Conservation (phyloP, 805 yeast species). For the Teunomyces barrocoloradensis region DNA sequence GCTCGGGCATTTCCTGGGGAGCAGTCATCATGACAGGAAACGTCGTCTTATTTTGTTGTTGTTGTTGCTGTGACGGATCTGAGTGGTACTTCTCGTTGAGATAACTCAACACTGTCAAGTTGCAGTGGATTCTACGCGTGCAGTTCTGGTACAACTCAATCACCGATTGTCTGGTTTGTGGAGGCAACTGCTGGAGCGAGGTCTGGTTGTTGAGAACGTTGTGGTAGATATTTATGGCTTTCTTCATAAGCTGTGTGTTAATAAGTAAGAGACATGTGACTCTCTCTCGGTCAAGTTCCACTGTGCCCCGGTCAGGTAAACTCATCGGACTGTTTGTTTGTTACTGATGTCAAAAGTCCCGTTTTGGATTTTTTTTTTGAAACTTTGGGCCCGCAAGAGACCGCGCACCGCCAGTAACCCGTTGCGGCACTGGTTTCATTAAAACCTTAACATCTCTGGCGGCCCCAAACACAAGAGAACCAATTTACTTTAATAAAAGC, state of each 20-base stretch:
- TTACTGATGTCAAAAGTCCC: not conserved
- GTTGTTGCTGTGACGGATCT: constrained; percentile 25
- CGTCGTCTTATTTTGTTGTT: constrained; percentile 25
- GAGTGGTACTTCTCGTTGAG: constrained; percentile 38
- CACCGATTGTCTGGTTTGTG: constrained; percentile 28
- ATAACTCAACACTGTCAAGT: constrained; percentile 37
- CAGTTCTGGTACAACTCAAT: constrained; percentile 40
- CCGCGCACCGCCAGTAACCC: not conserved
- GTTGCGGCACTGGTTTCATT: not conserved
- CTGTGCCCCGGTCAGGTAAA: constrained; percentile 5
- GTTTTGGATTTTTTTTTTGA: not conserved
- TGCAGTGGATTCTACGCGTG: constrained; percentile 42
- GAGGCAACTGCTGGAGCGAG: constrained; percentile 30
- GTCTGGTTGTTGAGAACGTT: constrained; percentile 35
- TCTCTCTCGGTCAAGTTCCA: constrained; percentile 37
- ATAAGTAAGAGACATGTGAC: constrained; percentile 42
- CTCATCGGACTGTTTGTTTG: not conserved
- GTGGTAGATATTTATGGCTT: constrained; percentile 35
- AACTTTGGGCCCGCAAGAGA: not conserved
- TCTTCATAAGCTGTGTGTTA: constrained; percentile 42
- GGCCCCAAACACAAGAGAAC: too few relatives aligned
- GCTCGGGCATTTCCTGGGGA: constrained; percentile 55
- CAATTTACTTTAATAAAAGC: too few relatives aligned
- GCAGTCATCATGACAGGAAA: constrained; percentile 54
- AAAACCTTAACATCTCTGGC: too few relatives aligned